These are phyloP conservation scores for Penicillium parvum DNA, from an alignment of 495 filamentous ascomycete genomes.

Conservation along the genomic window DNA sequence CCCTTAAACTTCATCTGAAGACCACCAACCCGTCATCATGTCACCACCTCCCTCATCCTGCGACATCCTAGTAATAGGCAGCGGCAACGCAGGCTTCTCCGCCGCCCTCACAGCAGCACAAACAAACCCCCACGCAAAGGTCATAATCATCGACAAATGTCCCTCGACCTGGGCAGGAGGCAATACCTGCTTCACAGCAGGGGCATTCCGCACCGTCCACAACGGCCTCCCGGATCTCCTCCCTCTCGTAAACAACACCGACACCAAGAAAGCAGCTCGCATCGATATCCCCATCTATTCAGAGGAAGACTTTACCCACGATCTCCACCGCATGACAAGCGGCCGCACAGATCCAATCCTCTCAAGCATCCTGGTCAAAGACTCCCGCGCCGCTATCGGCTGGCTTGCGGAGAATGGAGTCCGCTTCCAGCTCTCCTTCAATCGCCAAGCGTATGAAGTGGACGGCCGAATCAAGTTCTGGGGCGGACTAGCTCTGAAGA, in stretches of 20 bases:
- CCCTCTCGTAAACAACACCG: constrained; percentile 39
- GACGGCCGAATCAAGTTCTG: constrained; percentile 55
- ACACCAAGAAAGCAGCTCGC: neutral
- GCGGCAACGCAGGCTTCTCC: constrained; percentile 57
- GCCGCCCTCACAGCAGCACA: constrained; percentile 49
- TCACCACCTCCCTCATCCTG: constrained; percentile 17
- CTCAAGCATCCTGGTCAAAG: constrained; percentile 38
- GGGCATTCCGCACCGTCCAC: constrained; percentile 46
- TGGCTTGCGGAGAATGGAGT: constrained; percentile 54
- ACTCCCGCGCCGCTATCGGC: constrained; percentile 42
- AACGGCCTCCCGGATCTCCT: constrained; percentile 43
- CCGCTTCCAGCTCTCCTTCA: constrained; percentile 54
- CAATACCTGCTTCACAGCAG: constrained; percentile 53
- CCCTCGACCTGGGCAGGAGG: constrained; percentile 46
- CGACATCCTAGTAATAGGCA: constrained; percentile 53
- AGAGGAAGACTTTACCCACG: constrained; percentile 37
- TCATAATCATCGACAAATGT: constrained; percentile 50
- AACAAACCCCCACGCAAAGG: constrained; percentile 21
- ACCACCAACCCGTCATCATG: constrained; percentile 1
- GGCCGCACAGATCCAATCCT: constrained; percentile 44
- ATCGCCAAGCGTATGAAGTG: constrained; percentile 56
- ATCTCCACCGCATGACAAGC: constrained; percentile 48
- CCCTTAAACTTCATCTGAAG: neutral
- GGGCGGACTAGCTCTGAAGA: constrained; percentile 55
- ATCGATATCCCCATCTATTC: constrained; percentile 36